phyloP scores from a whole-genome alignment of 164 flowering plant genomes.

The Echeveria elegans region DNA sequence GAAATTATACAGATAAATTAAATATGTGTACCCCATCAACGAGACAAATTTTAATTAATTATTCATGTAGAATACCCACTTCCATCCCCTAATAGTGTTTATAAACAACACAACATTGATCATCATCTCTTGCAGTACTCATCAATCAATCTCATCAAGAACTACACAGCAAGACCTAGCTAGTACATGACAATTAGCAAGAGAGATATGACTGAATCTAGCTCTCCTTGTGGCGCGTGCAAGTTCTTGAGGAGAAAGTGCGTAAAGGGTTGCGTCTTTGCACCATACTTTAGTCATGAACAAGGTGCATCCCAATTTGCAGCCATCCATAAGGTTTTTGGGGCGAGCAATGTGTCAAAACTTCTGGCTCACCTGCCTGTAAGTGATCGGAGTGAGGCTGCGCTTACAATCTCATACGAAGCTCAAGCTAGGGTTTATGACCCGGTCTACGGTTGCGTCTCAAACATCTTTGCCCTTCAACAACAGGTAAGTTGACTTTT shows the following conservation, averaged over 20 bases:
- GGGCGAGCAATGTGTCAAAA: neutral
- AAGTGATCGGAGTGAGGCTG: slow-evolving; percentile 4
- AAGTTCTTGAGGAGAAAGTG: slow-evolving; percentile 8
- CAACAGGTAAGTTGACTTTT: slow-evolving; percentile 9
- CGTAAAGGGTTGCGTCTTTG: neutral
- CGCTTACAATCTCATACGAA: slow-evolving; percentile 5
- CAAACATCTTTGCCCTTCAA: slow-evolving; percentile 5
- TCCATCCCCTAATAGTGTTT: neutral
- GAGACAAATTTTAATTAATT: slow-evolving; percentile 5
- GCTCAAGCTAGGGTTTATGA: slow-evolving; percentile 5
- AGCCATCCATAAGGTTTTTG: slow-evolving; percentile 8
- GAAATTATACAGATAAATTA: neutral
- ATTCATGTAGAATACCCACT: slow-evolving; percentile 4
- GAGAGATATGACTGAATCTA: slow-evolving; percentile 4
- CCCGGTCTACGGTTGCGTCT: slow-evolving; percentile 6
- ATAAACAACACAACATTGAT: slow-evolving; percentile 2
- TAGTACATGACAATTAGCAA: neutral
- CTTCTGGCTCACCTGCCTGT: neutral
- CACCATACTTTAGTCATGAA: slow-evolving; percentile 1
- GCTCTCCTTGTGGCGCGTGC: slow-evolving; percentile 4
- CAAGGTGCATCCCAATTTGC: slow-evolving; percentile 5
- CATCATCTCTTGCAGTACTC: slow-evolving; percentile 2
- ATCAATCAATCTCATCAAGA: slow-evolving; percentile 1
- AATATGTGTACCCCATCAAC: slow-evolving; percentile 3
- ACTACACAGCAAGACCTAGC: neutral